These are phyloP conservation scores for Umbelopsis ramanniana DNA, from an alignment of 192 early-diverging fungal genomes.

Conservation along the genomic window DNA sequence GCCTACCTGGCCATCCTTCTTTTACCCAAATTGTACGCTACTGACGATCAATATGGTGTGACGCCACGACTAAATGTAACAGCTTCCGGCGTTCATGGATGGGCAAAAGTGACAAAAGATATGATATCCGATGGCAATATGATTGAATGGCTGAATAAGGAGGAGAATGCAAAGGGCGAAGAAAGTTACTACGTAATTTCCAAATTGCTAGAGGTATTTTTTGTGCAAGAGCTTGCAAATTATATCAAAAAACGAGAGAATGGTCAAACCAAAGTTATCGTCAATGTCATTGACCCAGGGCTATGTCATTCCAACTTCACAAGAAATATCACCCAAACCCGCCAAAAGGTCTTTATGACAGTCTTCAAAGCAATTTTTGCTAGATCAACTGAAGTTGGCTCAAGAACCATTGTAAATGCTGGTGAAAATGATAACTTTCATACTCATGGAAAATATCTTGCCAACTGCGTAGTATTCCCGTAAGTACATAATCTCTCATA, in stretches of 20 bases:
- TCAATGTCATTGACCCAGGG: background rate
- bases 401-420: constrained; percentile 3
- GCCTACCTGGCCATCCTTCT: background rate
- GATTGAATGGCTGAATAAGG: background rate
- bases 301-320: background rate
- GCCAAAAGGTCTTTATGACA: no score
- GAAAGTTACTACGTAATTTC: background rate
- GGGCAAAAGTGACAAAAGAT: background rate
- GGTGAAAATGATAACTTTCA: constrained; percentile 8
- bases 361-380: background rate
- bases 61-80: background rate
- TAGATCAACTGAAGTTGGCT: background rate
- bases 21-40: background rate
- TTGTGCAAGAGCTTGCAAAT: background rate
- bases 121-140: background rate
- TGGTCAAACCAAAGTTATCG: background rate
- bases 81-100: background rate
- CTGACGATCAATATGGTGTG: background rate
- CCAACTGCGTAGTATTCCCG: background rate
- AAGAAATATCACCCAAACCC: background rate
- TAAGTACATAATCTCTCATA: background rate
- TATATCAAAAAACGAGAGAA: background rate
- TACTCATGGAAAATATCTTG: constrained; percentile 8
- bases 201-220: background rate
- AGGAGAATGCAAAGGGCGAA: background rate